Base-by-base conservation (phyloP, 2,329 filamentous ascomycete genomes). In the Fusarium nisikadoi region DNA sequence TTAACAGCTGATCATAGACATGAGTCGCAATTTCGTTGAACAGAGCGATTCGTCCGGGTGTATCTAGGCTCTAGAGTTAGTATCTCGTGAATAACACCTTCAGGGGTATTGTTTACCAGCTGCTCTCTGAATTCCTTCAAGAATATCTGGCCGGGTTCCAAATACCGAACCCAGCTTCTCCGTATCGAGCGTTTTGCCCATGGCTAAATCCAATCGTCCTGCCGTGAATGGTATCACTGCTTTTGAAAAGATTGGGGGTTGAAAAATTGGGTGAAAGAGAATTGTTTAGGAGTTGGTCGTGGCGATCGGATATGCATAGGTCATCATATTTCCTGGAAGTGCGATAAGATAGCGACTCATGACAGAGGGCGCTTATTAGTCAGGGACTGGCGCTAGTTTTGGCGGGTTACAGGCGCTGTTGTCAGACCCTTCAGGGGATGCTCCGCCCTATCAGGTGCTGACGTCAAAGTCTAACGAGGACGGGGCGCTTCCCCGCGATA, bases 1-100 rank as follows among this genome's bases (percentile, higher is more conserved):
- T 67, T 33, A 80, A 77, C 16, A 86, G 75, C 59, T 84, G 83
- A 33, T 86, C 83, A 78, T 84, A 81, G 16, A 90, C 82, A 71
- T 87, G 87, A 70, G 65, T 80, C 58, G 84, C 83, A 59, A 90
- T 90, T 52, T 85, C 81, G 79, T 90, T 90, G 80, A 90, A 90
- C 13, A 90, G 82, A 25, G 81, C 76, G 31, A 88, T 79, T 38
- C 84, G 83, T 11, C 80, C 80, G 1, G 87, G 86, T 3, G 86
- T 84, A 75, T 90, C 87, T 89, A 72, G 9, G 11, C 41, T 25
- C n/a, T 31, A 54, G 25, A 45, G 43, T 76, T 31, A 75, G 60
- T 57, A 52, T 35, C 63, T 38, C 23, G 33, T 31, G 25, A 60
- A 50, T 23, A 33, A 52, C 39, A 31, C 9, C 27, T 45, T 73